Evolutionary conservation across 139 green algal genomes (phyloP).

Genomic region (Diplosphaera chodatii): DNA sequence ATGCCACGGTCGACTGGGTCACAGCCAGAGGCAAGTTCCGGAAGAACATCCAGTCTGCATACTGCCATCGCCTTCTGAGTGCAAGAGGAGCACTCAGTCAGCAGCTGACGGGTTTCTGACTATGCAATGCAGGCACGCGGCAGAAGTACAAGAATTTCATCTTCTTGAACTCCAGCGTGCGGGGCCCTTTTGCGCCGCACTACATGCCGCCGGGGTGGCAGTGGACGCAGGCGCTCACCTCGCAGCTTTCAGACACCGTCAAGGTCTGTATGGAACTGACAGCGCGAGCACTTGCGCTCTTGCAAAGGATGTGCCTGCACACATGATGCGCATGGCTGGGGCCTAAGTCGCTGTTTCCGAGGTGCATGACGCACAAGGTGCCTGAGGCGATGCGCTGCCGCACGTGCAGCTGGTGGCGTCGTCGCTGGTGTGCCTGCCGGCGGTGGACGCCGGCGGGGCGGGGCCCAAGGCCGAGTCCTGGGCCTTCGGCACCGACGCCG

Average conservation of each 20-base stretch:
- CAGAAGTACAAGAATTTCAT: conserved; percentile 51
- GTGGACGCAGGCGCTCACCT: conserved; percentile 60
- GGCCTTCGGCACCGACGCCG: conserved; percentile 33
- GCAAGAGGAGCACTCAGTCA: too few species aligned
- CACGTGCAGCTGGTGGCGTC: conserved; percentile 40
- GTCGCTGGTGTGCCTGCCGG: conserved; percentile 65
- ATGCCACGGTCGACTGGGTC: conserved; percentile 51
- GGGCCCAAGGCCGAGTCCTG: conserved; percentile 40
- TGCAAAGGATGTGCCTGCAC: too few species aligned
- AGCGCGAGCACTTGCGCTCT: too few species aligned
- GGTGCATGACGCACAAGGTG: too few species aligned
- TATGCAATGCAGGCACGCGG: too few species aligned
- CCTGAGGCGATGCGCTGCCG: too few species aligned
- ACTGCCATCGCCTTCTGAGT: too few species aligned
- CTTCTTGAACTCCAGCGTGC: conserved; percentile 55
- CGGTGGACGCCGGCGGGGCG: conserved; percentile 27
- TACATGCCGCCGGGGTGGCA: conserved; percentile 60
- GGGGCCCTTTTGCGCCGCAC: conserved; percentile 48
- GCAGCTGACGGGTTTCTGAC: too few species aligned
- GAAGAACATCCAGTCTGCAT: too few species aligned
- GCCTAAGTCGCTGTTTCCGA: too few species aligned
- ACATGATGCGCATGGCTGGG: too few species aligned
- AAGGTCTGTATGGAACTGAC: not conserved
- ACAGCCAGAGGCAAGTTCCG: not conserved
- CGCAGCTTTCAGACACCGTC: conserved; percentile 19